These are phyloP conservation scores for Cercospora sesami DNA, from an alignment of 2,329 filamentous ascomycete species.

Conservation along the genomic window DNA sequence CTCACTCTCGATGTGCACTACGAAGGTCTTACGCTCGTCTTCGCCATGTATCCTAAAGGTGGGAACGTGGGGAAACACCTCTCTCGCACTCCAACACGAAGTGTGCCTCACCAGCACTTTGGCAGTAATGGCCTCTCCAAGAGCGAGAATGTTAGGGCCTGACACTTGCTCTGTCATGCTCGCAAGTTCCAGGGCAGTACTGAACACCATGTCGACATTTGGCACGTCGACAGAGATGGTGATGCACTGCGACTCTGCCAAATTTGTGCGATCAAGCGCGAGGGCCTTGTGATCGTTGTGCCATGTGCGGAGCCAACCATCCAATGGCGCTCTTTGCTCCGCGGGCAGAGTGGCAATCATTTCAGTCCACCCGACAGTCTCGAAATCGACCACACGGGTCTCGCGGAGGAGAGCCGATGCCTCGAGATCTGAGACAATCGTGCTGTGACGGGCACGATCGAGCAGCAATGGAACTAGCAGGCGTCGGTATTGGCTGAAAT, in stretches of 20 bases:
- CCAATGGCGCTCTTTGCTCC: slow-evolving; percentile 46
- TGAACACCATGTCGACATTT: slow-evolving; percentile 77
- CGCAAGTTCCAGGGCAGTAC: slow-evolving; percentile 49
- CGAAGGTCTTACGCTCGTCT: slow-evolving; percentile 60
- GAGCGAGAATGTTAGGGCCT: slow-evolving; percentile 48
- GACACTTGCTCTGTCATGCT: slow-evolving; percentile 9
- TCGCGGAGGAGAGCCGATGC: slow-evolving; percentile 56
- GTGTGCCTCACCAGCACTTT: slow-evolving; percentile 60
- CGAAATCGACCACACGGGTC: slow-evolving; percentile 53
- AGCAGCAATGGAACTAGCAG: slow-evolving; percentile 55
- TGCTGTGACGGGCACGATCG: slow-evolving; percentile 47
- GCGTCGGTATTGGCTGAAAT: slow-evolving; percentile 49
- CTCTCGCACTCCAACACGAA: slow-evolving; percentile 53
- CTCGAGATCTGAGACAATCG: slow-evolving; percentile 55
- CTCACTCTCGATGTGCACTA: slow-evolving; percentile 76
- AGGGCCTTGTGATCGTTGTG: slow-evolving; percentile 46
- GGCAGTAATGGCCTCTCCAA: slow-evolving; percentile 66
- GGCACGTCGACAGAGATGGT: slow-evolving; percentile 89
- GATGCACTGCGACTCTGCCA: slow-evolving; percentile 55
- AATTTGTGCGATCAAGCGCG: slow-evolving; percentile 31
- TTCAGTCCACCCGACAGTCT: slow-evolving; percentile 56
- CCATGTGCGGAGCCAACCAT: slow-evolving; percentile 57
- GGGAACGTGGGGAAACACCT: slow-evolving; percentile 46
- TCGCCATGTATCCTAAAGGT: slow-evolving; percentile 25
- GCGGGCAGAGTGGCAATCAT: slow-evolving; percentile 54